Conservation (phyloP, 73 alveolate species). For the Effrenium voratum region DNA sequence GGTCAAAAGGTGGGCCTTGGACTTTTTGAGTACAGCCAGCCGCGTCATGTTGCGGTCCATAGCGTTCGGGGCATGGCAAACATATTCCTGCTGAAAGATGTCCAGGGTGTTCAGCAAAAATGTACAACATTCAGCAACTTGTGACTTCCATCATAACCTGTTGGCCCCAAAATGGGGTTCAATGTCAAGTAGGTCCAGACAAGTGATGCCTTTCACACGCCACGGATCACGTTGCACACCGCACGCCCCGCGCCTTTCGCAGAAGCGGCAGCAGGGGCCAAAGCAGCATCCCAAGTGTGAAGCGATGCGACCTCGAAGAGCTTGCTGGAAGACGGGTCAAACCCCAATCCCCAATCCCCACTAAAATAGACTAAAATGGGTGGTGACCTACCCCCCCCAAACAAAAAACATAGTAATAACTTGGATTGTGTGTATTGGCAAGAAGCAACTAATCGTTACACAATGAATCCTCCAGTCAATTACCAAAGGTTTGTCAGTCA, state of each 20-base stretch:
- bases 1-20: too few relatives aligned
- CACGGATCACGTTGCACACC: background rate
- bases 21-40: too few relatives aligned
- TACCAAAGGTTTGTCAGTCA: too few relatives aligned
- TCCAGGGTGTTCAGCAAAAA: background rate
- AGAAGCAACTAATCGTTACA: too few relatives aligned
- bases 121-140: background rate
- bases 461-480: too few relatives aligned
- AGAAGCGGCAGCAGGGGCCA: slow-evolving; percentile 75
- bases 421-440: too few relatives aligned
- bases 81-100: background rate
- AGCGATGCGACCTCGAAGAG: slow-evolving; percentile 53
- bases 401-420: too few relatives aligned
- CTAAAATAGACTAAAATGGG: too few relatives aligned
- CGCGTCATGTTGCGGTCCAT: too few relatives aligned
- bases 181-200: background rate
- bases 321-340: too few relatives aligned
- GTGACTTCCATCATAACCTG: background rate
- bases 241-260: background rate
- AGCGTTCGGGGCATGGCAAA: background rate
- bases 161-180: background rate
- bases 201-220: background rate
- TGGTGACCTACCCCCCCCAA: too few relatives aligned
- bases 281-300: slow-evolving; percentile 14
- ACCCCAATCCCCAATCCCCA: too few relatives aligned